These are phyloP conservation scores for Xerocomellus chrysenteron DNA, from an alignment of 768 basidiomycete species.

Conservation along the genomic window DNA sequence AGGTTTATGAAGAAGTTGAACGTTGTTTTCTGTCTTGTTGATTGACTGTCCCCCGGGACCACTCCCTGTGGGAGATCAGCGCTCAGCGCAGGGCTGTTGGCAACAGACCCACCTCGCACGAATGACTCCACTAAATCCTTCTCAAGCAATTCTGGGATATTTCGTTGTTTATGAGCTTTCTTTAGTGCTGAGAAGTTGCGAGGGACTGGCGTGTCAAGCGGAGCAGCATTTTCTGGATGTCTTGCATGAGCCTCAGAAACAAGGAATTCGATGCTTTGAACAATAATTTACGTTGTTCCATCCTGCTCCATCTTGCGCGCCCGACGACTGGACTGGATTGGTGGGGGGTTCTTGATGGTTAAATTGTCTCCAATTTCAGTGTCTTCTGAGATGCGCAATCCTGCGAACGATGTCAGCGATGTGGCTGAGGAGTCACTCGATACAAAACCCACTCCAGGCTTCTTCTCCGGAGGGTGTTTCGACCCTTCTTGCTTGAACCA, in stretches of 20 bases:
- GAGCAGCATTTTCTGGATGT: slow-evolving; percentile 33
- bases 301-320: slow-evolving; percentile 44
- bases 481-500: slow-evolving; percentile 75
- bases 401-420: slow-evolving; percentile 37
- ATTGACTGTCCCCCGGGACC: slow-evolving; percentile 97
- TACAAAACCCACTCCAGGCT: slow-evolving; percentile 53
- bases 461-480: slow-evolving; percentile 37
- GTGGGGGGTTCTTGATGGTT: slow-evolving; percentile 61
- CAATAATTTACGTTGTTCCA: slow-evolving; percentile 27
- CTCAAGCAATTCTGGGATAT: slow-evolving; percentile 67
- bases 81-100: not conserved
- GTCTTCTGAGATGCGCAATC: slow-evolving; percentile 68
- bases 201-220: slow-evolving; percentile 27
- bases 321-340: slow-evolving; percentile 47
- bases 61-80: slow-evolving; percentile 53
- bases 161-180: slow-evolving; percentile 62
- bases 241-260: slow-evolving; percentile 28
- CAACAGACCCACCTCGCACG: slow-evolving; percentile 64
- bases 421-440: not conserved
- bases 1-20: slow-evolving; percentile 86
- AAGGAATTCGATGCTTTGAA: slow-evolving; percentile 29
- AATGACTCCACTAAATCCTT: slow-evolving; percentile 85
- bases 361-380: slow-evolving; percentile 89
- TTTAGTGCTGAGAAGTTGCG: slow-evolving; percentile 70
- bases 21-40: slow-evolving; percentile 92